Evolutionary conservation across 2,329 filamentous ascomycete genomes (phyloP), one percentile per base, ranked within the genome.

Genomic region (Berkeleyomyces rouxiae): DNA sequence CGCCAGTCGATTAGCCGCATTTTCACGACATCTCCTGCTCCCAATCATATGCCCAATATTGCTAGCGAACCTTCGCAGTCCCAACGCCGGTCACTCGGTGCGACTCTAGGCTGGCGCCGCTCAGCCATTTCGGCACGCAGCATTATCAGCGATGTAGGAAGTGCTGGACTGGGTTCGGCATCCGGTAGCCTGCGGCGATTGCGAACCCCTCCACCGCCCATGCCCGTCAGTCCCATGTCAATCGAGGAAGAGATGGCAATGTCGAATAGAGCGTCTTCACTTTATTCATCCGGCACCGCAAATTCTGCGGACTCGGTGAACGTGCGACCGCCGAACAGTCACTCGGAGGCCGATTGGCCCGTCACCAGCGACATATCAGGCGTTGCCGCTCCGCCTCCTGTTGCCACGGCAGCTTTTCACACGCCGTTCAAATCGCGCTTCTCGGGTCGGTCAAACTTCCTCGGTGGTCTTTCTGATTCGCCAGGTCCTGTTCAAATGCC

Each of bases 371-470:
- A 59, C 4, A 39, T 59, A 7, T 55, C 61, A 4, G 43, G 43
- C 6, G 16, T 63, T 3, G 51, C 62, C 11, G 10, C 47, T 39
- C 13, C 51, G 13, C 62, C 59, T 9, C 33, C 58, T 10, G 58
- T 36, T 31, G 42, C 58, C 2, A 16, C 49, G 13, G 43, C 51
- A 16, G 62, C 37, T 2, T 61, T 61, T 42, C 59, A 61, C 43
- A 23, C 39, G 1, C 58, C 59, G 7, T 64, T 58, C 43, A 64
- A 61, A 42, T 61, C 58, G 36, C 62, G 62, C 13, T 64, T 64
- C 36, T 53, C 46, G 33, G 62, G 62, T 4, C 49, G 62, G 43
- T 51, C 58, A 4, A 64, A 64, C 39, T 46, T 64, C 6, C 23
- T 64, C 11, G 59, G 59, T 7, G 11, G 58, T 2, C 55, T 61